Evolutionary conservation across 805 yeast species (phyloP).

Genomic region (Metschnikowia similis): DNA sequence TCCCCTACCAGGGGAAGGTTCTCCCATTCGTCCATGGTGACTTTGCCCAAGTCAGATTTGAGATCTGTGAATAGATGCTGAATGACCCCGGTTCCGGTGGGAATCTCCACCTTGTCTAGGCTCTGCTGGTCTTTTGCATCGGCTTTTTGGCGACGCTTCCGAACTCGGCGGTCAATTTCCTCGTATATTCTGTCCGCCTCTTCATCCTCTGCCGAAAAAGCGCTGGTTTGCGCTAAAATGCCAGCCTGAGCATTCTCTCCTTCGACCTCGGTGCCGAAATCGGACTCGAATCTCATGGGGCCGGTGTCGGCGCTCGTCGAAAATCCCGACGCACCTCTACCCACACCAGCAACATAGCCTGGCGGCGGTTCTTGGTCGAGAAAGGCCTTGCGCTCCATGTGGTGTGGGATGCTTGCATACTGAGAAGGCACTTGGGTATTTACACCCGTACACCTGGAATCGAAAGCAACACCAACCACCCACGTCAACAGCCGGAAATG

Average conservation of each 20-base stretch:
- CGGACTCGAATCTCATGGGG: slow-evolving; percentile 16
- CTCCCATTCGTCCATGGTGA: slow-evolving; percentile 74
- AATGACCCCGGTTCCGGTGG: slow-evolving; percentile 12
- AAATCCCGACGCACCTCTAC: slow-evolving; percentile 94
- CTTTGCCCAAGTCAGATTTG: slow-evolving; percentile 54
- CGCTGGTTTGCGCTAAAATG: slow-evolving; percentile 21
- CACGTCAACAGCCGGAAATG: background rate
- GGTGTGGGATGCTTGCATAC: background rate
- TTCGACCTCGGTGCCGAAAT: slow-evolving; percentile 19
- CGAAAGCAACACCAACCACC: too few relatives aligned
- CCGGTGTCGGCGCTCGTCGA: slow-evolving; percentile 80
- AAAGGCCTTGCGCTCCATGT: slow-evolving; percentile 36
- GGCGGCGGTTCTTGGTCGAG: slow-evolving; percentile 83
- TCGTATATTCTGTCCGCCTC: slow-evolving; percentile 75
- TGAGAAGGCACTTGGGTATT: background rate
- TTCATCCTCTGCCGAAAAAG: slow-evolving; percentile 51
- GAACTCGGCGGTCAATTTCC: slow-evolving; percentile 56
- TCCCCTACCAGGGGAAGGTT: slow-evolving; percentile 85
- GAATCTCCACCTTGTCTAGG: slow-evolving; percentile 9
- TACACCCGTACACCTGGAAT: background rate
- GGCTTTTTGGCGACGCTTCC: slow-evolving; percentile 19
- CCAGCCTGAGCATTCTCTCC: slow-evolving; percentile 29
- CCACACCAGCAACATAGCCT: slow-evolving; percentile 88
- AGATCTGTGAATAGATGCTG: slow-evolving; percentile 63
- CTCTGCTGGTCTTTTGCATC: slow-evolving; percentile 1